phyloP scores from a whole-genome alignment of 805 yeast genomes.

The Yamadazyma philogaea region DNA sequence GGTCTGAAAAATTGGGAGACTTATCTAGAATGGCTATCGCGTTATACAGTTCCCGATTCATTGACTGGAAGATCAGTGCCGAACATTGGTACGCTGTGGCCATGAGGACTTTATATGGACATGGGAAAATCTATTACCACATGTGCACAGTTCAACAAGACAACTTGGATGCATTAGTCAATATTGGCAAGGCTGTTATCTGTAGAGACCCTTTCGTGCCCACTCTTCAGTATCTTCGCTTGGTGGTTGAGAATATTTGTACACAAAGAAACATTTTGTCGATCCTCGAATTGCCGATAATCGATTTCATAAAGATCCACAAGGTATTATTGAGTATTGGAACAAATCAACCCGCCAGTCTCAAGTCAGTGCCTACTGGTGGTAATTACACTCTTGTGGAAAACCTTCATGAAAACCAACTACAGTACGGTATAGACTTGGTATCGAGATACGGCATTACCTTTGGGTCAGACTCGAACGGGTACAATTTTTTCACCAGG shows the following conservation, averaged over 20 bases:
- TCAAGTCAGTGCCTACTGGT: slow-evolving; percentile 2
- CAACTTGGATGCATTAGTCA: slow-evolving; percentile 71
- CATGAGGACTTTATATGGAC: slow-evolving; percentile 71
- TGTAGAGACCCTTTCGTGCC: slow-evolving; percentile 85
- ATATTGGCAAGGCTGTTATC: slow-evolving; percentile 73
- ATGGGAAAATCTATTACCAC: slow-evolving; percentile 83
- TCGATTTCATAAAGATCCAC: slow-evolving; percentile 63
- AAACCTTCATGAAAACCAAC: slow-evolving; percentile 41
- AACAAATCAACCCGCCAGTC: slow-evolving; percentile 13
- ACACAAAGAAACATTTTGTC: slow-evolving; percentile 60
- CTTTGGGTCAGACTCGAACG: slow-evolving; percentile 64
- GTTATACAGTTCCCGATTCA: slow-evolving; percentile 69
- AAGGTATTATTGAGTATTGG: slow-evolving; percentile 64
- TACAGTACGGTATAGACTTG: slow-evolving; percentile 55
- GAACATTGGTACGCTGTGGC: slow-evolving; percentile 81
- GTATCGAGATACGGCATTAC: slow-evolving; percentile 64
- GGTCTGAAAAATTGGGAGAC: slow-evolving; percentile 87
- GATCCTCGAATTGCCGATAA: slow-evolving; percentile 55
- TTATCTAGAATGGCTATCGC: slow-evolving; percentile 87
- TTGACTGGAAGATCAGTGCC: slow-evolving; percentile 82
- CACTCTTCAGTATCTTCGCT: slow-evolving; percentile 69
- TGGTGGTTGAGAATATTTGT: slow-evolving; percentile 76
- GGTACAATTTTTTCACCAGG: slow-evolving; percentile 57
- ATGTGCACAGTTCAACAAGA: slow-evolving; percentile 83
- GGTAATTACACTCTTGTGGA: slow-evolving; percentile 19